Conservation (phyloP, 2,329 filamentous ascomycete genomes). For the Neurospora crassa region DNA sequence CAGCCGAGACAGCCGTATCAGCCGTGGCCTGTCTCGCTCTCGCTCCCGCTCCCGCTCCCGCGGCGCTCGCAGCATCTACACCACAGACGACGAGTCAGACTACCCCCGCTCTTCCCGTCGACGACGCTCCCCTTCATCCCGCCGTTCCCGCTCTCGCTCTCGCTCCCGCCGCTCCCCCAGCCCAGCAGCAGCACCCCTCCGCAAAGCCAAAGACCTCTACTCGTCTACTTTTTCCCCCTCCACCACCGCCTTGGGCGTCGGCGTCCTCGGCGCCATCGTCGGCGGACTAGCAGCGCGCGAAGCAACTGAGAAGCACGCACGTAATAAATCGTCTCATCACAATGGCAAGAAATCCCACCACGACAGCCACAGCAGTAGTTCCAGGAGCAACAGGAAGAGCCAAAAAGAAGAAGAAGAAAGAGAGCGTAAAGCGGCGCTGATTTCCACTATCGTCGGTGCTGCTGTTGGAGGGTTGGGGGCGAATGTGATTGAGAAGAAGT, state of each 20-base stretch:
- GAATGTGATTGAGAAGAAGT: conserved; percentile 36
- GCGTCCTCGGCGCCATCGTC: conserved; percentile 43
- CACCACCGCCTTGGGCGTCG: conserved; percentile 38
- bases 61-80: background rate
- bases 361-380: conserved; percentile 19
- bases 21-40: background rate
- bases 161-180: conserved; percentile 4
- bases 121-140: conserved; percentile 1
- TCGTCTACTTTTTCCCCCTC: conserved; percentile 32
- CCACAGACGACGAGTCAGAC: background rate
- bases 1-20: background rate
- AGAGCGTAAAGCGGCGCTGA: conserved; percentile 25
- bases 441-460: conserved; percentile 44
- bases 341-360: conserved; percentile 14
- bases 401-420: conserved; percentile 18
- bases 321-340: background rate
- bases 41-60: background rate
- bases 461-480: conserved; percentile 46
- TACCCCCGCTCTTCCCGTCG: background rate
- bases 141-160: conserved; percentile 5
- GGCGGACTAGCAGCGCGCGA: conserved; percentile 44
- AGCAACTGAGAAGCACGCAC: conserved; percentile 29
- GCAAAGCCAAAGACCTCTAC: conserved; percentile 28
- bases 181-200: background rate
- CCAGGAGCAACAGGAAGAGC: conserved; percentile 18